These are phyloP conservation scores for Pilatotrama ljubarskyi DNA, from an alignment of 768 basidiomycete genomes.

Conservation along the genomic window DNA sequence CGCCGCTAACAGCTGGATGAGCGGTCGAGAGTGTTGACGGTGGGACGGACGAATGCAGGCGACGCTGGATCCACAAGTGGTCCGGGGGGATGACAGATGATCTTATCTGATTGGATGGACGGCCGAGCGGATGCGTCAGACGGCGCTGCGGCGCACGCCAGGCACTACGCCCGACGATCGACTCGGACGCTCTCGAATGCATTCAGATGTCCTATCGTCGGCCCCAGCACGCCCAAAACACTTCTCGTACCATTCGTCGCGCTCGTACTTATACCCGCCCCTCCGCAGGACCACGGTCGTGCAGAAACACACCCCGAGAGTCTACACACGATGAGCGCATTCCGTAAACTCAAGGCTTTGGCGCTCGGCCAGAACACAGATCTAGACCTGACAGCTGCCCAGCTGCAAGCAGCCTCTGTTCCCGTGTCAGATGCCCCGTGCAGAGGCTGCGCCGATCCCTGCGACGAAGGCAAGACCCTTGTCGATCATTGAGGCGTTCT, in stretches of 20 bases:
- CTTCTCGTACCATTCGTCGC: neutral
- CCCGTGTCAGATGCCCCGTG: conserved; percentile 72
- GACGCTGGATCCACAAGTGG: neutral
- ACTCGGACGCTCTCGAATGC: conserved; percentile 8
- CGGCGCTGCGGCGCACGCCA: neutral
- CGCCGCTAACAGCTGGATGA: too few relatives aligned
- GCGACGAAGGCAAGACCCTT: conserved; percentile 59
- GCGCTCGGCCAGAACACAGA: conserved; percentile 33
- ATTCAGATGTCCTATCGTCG: conserved; percentile 7
- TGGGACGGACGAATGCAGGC: too few relatives aligned
- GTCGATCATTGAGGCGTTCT: neutral
- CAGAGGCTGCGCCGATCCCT: conserved; percentile 73
- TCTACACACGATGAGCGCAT: conserved; percentile 21
- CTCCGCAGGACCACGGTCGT: neutral
- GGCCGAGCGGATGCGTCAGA: conserved; percentile 9
- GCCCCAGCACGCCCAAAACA: neutral
- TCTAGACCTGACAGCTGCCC: conserved; percentile 42
- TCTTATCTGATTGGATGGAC: conserved; percentile 5
- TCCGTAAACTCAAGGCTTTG: conserved; percentile 30
- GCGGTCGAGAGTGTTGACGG: too few relatives aligned
- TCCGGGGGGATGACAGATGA: conserved; percentile 5
- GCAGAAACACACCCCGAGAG: neutral
- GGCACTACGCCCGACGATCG: neutral
- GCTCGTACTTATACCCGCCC: neutral
- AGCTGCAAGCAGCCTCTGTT: conserved; percentile 57